Evolutionary conservation across 2,329 filamentous ascomycete species (phyloP).

Genomic region (Magnaporthiopsis rhizophila): DNA sequence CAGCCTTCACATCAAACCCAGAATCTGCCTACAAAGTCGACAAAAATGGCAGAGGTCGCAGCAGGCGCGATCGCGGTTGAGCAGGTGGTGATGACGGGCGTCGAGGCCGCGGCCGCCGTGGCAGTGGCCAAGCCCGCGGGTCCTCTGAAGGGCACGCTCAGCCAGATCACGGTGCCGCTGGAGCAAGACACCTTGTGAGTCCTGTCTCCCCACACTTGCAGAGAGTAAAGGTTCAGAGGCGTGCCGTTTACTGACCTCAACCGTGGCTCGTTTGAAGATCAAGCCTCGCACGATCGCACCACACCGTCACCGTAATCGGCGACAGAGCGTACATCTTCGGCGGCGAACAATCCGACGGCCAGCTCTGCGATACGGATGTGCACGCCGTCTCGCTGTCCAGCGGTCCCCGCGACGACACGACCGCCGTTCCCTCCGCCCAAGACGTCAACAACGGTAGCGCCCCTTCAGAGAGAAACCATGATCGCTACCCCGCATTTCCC

Average conservation of each 20-base stretch:
- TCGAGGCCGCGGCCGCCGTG: constrained; percentile 31
- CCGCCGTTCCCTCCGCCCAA: neutral
- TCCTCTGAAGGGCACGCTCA: constrained; percentile 41
- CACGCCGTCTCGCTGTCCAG: constrained; percentile 43
- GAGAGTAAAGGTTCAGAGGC: neutral
- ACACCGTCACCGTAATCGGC: constrained; percentile 44
- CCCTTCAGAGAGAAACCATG: constrained; percentile 23
- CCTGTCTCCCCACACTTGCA: too few relatives aligned
- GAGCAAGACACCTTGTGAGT: constrained; percentile 21
- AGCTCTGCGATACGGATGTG: constrained; percentile 40
- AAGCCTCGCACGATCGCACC: constrained; percentile 37
- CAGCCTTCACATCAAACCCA: neutral
- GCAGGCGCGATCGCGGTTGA: constrained; percentile 31
- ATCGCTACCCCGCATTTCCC: constrained; percentile 23
- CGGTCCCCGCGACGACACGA: constrained; percentile 19
- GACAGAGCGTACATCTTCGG: constrained; percentile 49
- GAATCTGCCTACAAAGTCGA: neutral
- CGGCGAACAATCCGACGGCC: constrained; percentile 29
- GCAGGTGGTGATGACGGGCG: constrained; percentile 29
- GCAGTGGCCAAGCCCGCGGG: constrained; percentile 43
- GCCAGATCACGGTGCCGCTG: constrained; percentile 32
- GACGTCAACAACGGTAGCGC: neutral
- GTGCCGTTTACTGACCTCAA: neutral
- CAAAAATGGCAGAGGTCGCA: constrained; percentile 29
- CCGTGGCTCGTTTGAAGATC: constrained; percentile 13